Evolutionary conservation across 148 eudicot genomes (phyloP).

Genomic region (Fagopyrum homotropicum): DNA sequence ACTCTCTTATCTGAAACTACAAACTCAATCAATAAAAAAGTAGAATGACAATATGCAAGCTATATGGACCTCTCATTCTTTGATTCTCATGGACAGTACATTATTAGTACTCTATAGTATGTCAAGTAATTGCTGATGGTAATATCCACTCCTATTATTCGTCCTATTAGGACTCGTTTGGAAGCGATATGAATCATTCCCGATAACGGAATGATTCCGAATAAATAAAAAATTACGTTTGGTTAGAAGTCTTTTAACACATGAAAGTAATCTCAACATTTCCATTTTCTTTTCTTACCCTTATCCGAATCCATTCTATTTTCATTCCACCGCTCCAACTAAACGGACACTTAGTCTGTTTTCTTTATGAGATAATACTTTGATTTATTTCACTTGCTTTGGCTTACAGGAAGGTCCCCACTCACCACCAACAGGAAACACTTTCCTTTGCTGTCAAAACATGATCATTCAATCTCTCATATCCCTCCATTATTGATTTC

Average conservation of each 20-base stretch:
- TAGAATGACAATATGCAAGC: background rate
- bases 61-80: background rate
- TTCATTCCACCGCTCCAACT: no score
- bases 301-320: no score
- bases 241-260: no score
- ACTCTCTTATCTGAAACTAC: no score
- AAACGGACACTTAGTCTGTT: no score
- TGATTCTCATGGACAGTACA: background rate
- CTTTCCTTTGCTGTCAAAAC: conserved; percentile 7
- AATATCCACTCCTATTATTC: background rate
- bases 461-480: conserved; percentile 6
- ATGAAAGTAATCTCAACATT: no score
- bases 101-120: background rate
- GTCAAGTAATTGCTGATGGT: background rate
- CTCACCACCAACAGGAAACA: conserved; percentile 9
- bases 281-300: no score
- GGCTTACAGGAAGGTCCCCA: background rate
- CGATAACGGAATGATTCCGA: no score
- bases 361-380: background rate
- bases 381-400: background rate
- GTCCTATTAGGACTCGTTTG: no score
- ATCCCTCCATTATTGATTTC: conserved; percentile 9
- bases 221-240: no score
- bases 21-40: no score
- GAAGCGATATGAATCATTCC: no score